Conservation (phyloP, 2,329 filamentous ascomycete genomes). For the Fragosphaeria purpurea region DNA sequence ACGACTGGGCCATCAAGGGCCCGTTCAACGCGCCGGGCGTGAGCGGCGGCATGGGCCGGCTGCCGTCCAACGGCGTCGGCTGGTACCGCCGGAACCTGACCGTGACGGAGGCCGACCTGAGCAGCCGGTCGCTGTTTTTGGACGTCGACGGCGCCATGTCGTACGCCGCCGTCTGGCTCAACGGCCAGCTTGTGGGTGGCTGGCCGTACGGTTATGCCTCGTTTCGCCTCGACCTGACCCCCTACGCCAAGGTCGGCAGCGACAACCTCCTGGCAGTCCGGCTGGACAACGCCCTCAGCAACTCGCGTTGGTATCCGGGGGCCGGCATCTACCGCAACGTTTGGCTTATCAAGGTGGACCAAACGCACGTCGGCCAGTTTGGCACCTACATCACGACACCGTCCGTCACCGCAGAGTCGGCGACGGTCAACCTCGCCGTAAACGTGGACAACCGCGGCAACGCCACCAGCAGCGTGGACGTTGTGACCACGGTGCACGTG, state of each 20-base stretch:
- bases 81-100: slow-evolving; percentile 38
- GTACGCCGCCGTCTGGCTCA: slow-evolving; percentile 39
- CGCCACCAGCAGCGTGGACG: slow-evolving; percentile 22
- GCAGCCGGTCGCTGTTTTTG: slow-evolving; percentile 29
- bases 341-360: slow-evolving; percentile 39
- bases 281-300: slow-evolving; percentile 36
- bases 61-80: slow-evolving; percentile 40
- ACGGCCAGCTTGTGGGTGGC: slow-evolving; percentile 37
- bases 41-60: slow-evolving; percentile 27
- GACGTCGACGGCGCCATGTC: slow-evolving; percentile 43
- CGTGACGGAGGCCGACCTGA: slow-evolving; percentile 19
- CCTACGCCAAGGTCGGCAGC: slow-evolving; percentile 24
- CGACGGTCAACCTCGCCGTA: slow-evolving; percentile 33
- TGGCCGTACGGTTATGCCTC: slow-evolving; percentile 43
- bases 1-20: slow-evolving; percentile 39
- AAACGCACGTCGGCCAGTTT: slow-evolving; percentile 37
- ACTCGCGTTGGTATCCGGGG: slow-evolving; percentile 45
- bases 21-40: slow-evolving; percentile 31
- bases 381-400: slow-evolving; percentile 39
- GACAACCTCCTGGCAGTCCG: slow-evolving; percentile 38
- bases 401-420: slow-evolving; percentile 32
- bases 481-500: slow-evolving; percentile 30
- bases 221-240: slow-evolving; percentile 39
- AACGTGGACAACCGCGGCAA: slow-evolving; percentile 34
- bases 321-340: slow-evolving; percentile 44